Conservation (phyloP, 257 asterid species). For the Leonotis leonurus region DNA sequence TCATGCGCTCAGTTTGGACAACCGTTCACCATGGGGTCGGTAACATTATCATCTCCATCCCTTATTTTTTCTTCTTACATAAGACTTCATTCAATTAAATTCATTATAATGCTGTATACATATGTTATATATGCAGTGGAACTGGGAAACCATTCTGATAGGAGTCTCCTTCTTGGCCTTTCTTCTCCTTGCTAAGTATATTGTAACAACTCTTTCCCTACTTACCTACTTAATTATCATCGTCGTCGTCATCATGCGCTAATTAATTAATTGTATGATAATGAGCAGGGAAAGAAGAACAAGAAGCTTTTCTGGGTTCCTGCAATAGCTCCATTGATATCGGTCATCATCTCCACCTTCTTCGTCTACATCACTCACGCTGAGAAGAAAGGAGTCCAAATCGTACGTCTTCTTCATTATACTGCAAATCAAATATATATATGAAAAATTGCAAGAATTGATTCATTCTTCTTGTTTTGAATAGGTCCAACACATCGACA, state of each 20-base stretch:
- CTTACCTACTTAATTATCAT: no score
- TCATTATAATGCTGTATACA: no score
- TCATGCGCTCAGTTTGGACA: conserved; percentile 50
- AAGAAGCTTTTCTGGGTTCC: conserved; percentile 73
- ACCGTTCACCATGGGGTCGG: conserved; percentile 22
- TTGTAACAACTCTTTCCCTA: conserved; percentile 21
- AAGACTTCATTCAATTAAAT: not conserved
- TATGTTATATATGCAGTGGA: conserved; percentile 53
- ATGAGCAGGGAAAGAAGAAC: conserved; percentile 71
- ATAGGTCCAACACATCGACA: conserved; percentile 68
- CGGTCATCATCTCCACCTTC: conserved; percentile 68
- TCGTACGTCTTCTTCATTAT: no score
- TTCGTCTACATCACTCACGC: conserved; percentile 66
- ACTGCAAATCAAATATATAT: no score
- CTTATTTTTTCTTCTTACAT: not conserved
- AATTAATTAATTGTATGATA: no score
- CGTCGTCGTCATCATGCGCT: no score
- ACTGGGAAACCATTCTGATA: conserved; percentile 59
- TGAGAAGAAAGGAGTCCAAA: conserved; percentile 62
- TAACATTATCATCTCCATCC: no score
- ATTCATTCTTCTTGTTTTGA: no score
- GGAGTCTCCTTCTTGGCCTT: conserved; percentile 57
- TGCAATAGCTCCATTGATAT: conserved; percentile 81
- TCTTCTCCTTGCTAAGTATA: conserved; percentile 53
- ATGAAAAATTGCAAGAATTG: no score